These are phyloP conservation scores for Aspergillus homomorphus DNA, from an alignment of 495 filamentous ascomycete genomes.

Conservation along the genomic window DNA sequence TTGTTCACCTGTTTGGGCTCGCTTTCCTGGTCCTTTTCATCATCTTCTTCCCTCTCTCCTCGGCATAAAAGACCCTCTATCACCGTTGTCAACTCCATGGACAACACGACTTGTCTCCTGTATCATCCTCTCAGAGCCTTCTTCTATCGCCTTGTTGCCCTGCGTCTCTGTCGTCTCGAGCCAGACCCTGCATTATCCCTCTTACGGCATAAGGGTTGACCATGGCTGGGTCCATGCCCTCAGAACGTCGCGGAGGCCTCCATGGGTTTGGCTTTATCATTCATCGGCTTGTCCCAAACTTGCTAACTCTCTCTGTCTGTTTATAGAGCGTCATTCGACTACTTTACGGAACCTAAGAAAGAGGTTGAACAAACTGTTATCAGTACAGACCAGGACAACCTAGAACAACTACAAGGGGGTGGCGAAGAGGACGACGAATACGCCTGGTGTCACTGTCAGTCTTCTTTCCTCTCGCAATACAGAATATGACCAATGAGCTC, in stretches of 20 bases:
- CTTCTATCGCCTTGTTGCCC: neutral
- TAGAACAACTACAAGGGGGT: neutral
- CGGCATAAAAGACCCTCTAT: neutral
- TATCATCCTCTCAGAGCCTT: neutral
- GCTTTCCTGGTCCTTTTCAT: neutral
- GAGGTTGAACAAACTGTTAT: neutral
- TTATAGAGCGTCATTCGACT: neutral
- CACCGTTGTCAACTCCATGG: neutral
- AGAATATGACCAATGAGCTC: neutral
- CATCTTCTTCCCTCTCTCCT: neutral
- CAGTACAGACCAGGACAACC: neutral
- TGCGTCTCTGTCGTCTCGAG: neutral
- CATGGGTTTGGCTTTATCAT: conserved; percentile 13
- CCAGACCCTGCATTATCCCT: neutral
- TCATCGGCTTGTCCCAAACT: neutral
- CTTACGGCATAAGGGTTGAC: neutral
- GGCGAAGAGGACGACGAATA: neutral
- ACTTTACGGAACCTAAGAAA: neutral
- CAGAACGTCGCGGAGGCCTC: conserved; percentile 1
- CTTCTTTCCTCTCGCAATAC: neutral
- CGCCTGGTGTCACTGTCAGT: neutral
- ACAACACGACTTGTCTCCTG: neutral
- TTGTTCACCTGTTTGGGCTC: neutral
- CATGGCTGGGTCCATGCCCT: neutral
- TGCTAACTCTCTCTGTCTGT: neutral